Conservation (phyloP, 192 early-diverging fungal species). For the Coemansia sp. region DNA sequence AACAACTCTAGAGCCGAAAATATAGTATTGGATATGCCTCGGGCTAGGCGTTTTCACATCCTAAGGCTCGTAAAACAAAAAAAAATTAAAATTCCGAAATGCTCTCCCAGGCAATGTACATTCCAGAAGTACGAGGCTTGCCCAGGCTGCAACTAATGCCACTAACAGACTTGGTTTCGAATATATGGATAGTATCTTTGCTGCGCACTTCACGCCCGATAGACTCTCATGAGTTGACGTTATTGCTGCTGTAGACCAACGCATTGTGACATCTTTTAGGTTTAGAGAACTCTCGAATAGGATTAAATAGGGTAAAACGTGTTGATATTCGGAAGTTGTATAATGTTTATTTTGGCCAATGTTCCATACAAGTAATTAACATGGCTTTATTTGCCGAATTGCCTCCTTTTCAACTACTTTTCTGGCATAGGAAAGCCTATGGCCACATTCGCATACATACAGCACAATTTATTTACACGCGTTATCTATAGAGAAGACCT, state of each 20-base stretch:
- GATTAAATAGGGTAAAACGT: not conserved
- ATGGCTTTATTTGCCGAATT: not conserved
- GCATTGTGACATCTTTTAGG: not conserved
- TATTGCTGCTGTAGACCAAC: not conserved
- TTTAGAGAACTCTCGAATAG: not conserved
- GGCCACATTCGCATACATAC: not conserved
- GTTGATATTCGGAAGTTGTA: not conserved
- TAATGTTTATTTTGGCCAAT: not conserved
- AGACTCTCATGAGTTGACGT: not conserved
- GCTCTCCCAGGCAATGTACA: not conserved
- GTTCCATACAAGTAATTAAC: not conserved
- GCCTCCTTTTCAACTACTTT: not conserved
- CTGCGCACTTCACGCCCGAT: not conserved
- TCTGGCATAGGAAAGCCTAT: not conserved
- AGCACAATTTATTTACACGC: no score
- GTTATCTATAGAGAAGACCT: not conserved
- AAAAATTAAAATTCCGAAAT: no score
- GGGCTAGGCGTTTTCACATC: not conserved
- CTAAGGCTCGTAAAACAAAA: no score
- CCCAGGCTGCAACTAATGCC: not conserved
- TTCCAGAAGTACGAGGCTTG: not conserved
- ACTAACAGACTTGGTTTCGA: not conserved
- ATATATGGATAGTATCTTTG: not conserved
- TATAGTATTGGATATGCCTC: not conserved
- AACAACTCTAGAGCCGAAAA: not conserved